A percentile compares a stretch with the other conserved stretches of the same genome.
Evolutionary conservation across 768 basidiomycete genomes (phyloP).

Genomic region (Psilocybe sp.): DNA sequence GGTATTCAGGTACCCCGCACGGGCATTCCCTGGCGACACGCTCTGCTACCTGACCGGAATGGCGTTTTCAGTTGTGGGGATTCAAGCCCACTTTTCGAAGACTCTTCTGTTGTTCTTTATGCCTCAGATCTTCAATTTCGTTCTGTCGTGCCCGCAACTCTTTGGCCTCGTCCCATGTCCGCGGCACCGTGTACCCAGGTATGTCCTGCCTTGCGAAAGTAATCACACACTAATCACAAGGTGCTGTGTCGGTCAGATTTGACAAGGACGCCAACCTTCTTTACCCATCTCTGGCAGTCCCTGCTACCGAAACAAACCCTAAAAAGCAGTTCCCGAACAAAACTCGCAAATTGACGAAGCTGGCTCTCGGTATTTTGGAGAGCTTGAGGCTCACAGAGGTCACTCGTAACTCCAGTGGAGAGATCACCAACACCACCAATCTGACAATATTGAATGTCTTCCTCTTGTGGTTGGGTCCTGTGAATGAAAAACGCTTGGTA

Average conservation of each 20-base stretch:
- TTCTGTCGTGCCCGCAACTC: constrained; percentile 91
- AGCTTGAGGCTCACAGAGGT: constrained; percentile 66
- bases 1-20: constrained; percentile 83
- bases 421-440: constrained; percentile 76
- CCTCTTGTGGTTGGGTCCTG: constrained; percentile 76
- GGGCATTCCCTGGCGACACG: constrained; percentile 94
- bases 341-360: constrained; percentile 50
- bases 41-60: constrained; percentile 97
- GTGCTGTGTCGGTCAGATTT: constrained; percentile 46
- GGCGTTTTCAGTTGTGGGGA: constrained; percentile 97
- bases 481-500: constrained; percentile 81
- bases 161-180: constrained; percentile 94
- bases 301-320: constrained; percentile 31
- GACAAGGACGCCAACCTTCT: constrained; percentile 74
- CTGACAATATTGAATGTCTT: constrained; percentile 89
- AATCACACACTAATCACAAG: constrained; percentile 6
- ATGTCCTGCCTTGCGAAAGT: not conserved
- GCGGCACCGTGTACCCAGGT: constrained; percentile 91
- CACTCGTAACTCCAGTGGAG: constrained; percentile 51
- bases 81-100: constrained; percentile 96
- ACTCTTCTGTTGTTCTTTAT: constrained; percentile 95
- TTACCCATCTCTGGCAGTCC: constrained; percentile 53
- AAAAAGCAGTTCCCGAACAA: constrained; percentile 45
- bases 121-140: constrained; percentile 97
- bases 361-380: constrained; percentile 60